A percentile compares a stretch with the other conserved stretches of the same genome.
These are phyloP conservation scores for Magnusiomyces clavatus DNA, from an alignment of 1,139 yeast genomes.

Conservation along the genomic window DNA sequence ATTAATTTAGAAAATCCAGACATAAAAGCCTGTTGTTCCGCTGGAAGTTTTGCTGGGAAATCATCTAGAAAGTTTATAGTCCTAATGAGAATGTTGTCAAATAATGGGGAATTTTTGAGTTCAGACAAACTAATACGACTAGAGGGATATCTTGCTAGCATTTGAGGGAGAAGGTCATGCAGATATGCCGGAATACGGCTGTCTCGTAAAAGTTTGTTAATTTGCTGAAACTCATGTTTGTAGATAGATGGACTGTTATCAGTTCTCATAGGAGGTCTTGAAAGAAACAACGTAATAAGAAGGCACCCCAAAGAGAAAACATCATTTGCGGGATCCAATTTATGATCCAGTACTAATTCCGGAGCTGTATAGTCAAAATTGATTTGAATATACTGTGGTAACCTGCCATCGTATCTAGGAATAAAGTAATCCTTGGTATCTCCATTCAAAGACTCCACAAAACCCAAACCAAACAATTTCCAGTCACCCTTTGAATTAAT, in stretches of 20 bases:
- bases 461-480: constrained; percentile 77
- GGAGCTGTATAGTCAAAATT: constrained; percentile 75
- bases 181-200: constrained; percentile 32
- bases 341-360: constrained; percentile 53
- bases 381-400: constrained; percentile 64
- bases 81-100: constrained; percentile 76
- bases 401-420: constrained; percentile 61
- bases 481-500: constrained; percentile 87
- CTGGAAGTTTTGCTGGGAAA: constrained; percentile 61
- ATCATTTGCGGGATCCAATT: constrained; percentile 63
- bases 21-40: constrained; percentile 64
- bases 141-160: constrained; percentile 37
- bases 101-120: constrained; percentile 51
- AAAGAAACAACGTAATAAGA: constrained; percentile 52
- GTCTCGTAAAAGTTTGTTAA: constrained; percentile 38
- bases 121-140: constrained; percentile 39
- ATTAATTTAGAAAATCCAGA: constrained; percentile 54
- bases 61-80: constrained; percentile 81
- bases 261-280: constrained; percentile 34
- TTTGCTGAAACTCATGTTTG: constrained; percentile 26
- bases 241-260: constrained; percentile 32
- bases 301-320: constrained; percentile 76
- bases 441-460: constrained; percentile 31
- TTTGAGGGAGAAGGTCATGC: constrained; percentile 32
- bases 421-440: constrained; percentile 40